Evolutionary conservation across 768 basidiomycete species (phyloP), one percentile per base, ranked within the genome.

Genomic region (Mycena haematopus): DNA sequence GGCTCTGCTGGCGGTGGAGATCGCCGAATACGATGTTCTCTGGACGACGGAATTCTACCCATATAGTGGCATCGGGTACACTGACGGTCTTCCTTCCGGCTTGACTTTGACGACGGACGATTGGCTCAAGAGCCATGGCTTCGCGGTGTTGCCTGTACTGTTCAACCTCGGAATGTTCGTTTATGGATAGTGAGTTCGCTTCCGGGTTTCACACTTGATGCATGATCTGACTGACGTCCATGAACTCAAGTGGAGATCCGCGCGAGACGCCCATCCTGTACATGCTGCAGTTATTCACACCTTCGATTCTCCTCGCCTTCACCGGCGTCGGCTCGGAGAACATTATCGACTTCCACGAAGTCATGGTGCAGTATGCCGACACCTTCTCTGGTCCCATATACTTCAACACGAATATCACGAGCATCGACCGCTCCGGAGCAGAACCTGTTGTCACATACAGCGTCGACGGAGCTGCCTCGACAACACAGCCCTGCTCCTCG

Each of bases 301-400:
- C 53, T 27, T 40, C 42, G 44, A 44, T 42, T 44, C 53, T 54
- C 27, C 40, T 54, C 44, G 42, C 42, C 40, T 54, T 54, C 27
- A 24, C 53, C 25, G 53, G 53, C 25, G 40, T 44, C 27, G 25
- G 53, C 46, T 31, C 46, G 33, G 55, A 29, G 46, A 46, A 56
- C 46, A 56, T 56, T 44, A 35, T 56, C 24, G 55, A 56, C 46
- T 56, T 56, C 55, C 55, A 56, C 35, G 33, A 56, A 44, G 55
- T 56, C 46, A 46, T 56, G 44, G 55, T 56, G 46, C 55, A 44
- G 22, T 56, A 56, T 47, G 55, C 55, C 13, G 55, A 44, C 35
- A 56, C 55, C 44, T 33, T 56, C 55, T 36, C 31, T 56, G 45
- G 55, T 33, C 55, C 55, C 35, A 56, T 56, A 56, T 21, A 56